A percentile compares a stretch with the other conserved stretches of the same genome.
Evolutionary conservation across 2,329 filamentous ascomycete species (phyloP).

Genomic region (Calonectria leucothoes): DNA sequence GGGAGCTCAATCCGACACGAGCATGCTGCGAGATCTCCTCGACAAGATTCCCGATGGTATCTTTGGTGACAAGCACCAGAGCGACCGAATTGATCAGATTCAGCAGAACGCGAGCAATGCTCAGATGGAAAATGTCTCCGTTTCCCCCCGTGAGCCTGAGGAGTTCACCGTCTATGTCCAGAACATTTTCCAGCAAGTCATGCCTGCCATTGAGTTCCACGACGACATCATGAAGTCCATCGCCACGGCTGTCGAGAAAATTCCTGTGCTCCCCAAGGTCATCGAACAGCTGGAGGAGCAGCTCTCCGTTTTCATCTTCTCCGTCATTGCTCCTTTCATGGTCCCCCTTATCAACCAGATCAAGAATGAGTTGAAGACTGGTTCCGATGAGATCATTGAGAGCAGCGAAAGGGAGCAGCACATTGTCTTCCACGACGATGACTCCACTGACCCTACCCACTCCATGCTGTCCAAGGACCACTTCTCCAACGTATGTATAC

Average conservation of each 20-base stretch:
- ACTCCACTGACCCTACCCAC: slow-evolving; percentile 85
- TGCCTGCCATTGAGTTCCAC: slow-evolving; percentile 91
- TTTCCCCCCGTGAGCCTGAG: slow-evolving; percentile 85
- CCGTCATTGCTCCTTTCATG: slow-evolving; percentile 88
- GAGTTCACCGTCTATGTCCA: slow-evolving; percentile 84
- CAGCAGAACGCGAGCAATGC: slow-evolving; percentile 79
- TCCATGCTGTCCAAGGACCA: slow-evolving; percentile 97
- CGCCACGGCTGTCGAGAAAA: slow-evolving; percentile 81
- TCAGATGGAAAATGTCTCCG: slow-evolving; percentile 78
- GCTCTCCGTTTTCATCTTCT: slow-evolving; percentile 90
- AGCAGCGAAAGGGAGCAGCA: slow-evolving; percentile 87
- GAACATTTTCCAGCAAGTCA: slow-evolving; percentile 81
- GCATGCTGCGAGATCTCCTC: slow-evolving; percentile 81
- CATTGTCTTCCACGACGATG: slow-evolving; percentile 85
- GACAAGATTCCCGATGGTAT: slow-evolving; percentile 85
- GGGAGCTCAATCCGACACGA: slow-evolving; percentile 73
- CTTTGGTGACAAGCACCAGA: slow-evolving; percentile 80
- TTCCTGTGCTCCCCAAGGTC: slow-evolving; percentile 85
- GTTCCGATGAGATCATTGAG: slow-evolving; percentile 87
- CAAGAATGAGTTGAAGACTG: slow-evolving; percentile 86
- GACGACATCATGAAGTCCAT: slow-evolving; percentile 88
- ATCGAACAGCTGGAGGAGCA: slow-evolving; percentile 90
- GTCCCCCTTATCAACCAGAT: slow-evolving; percentile 88
- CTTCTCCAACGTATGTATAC: slow-evolving; percentile 78
- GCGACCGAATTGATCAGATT: slow-evolving; percentile 81